Evolutionary conservation across 306 rosid species (phyloP).

Genomic region (Canavalia gladiata): DNA sequence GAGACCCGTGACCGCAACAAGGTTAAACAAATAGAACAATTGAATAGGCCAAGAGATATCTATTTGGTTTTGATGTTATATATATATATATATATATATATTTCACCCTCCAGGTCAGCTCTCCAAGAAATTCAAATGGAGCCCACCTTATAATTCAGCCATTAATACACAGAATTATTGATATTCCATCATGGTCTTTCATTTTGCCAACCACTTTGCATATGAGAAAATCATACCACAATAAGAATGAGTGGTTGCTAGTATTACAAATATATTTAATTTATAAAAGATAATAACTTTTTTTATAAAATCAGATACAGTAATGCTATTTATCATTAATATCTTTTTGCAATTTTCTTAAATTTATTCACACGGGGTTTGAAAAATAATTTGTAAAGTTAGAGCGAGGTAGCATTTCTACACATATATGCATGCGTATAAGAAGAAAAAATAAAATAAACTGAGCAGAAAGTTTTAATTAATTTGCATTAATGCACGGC

Average conservation of each 20-base stretch:
- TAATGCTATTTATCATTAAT: neutral
- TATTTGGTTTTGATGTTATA: constrained; percentile 30
- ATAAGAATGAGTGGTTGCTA: neutral
- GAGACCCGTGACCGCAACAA: constrained; percentile 56
- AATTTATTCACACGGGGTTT: neutral
- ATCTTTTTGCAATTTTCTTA: constrained; percentile 1
- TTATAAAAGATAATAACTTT: neutral
- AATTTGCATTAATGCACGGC: neutral
- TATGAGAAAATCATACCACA: constrained; percentile 25
- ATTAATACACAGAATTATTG: constrained; percentile 21
- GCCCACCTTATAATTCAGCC: constrained; percentile 30
- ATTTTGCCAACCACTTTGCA: constrained; percentile 37
- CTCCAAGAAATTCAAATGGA: constrained; percentile 9
- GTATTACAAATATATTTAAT: neutral
- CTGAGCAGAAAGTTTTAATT: neutral
- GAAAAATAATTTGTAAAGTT: constrained; percentile 8
- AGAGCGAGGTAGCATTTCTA: neutral
- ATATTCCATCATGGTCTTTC: constrained; percentile 1
- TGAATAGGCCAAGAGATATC: constrained; percentile 30
- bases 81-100: neutral
- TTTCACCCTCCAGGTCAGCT: constrained; percentile 15
- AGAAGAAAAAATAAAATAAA: neutral
- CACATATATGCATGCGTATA: neutral
- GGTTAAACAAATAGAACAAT: constrained; percentile 44
- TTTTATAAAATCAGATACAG: neutral